A percentile compares a stretch with the other conserved stretches of the same genome.
Evolutionary conservation across 495 filamentous ascomycete genomes (phyloP).

Genomic region (Penicillium mononematosum): DNA sequence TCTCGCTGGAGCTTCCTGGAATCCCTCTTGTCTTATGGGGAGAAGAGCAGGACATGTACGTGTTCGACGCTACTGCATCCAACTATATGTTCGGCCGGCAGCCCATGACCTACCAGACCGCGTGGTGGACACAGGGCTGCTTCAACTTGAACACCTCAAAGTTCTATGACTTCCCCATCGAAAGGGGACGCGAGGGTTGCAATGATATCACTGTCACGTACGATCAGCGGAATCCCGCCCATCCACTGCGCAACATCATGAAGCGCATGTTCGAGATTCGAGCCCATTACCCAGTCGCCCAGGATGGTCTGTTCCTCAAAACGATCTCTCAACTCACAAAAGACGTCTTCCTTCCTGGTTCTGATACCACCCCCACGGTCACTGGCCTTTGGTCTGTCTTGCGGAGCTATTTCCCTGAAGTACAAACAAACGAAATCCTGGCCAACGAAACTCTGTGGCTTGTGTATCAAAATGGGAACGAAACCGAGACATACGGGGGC

Average conservation of each 20-base stretch:
- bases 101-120: slow-evolving; percentile 48
- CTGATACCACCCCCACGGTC: slow-evolving; percentile 41
- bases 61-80: slow-evolving; percentile 48
- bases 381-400: slow-evolving; percentile 50
- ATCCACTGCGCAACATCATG: slow-evolving; percentile 49
- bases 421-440: slow-evolving; percentile 27
- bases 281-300: slow-evolving; percentile 45
- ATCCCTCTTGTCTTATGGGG: slow-evolving; percentile 51
- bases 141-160: slow-evolving; percentile 47
- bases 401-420: slow-evolving; percentile 45
- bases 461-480: slow-evolving; percentile 50
- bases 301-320: slow-evolving; percentile 46
- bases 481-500: slow-evolving; percentile 38
- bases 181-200: slow-evolving; percentile 43
- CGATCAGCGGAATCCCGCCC: slow-evolving; percentile 53
- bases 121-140: slow-evolving; percentile 55
- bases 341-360: slow-evolving; percentile 47
- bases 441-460: slow-evolving; percentile 50
- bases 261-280: slow-evolving; percentile 51
- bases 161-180: slow-evolving; percentile 46
- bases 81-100: slow-evolving; percentile 52
- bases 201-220: slow-evolving; percentile 49
- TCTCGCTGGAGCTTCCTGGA: slow-evolving; percentile 48
- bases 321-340: slow-evolving; percentile 44
- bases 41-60: slow-evolving; percentile 54